Evolutionary conservation across 352 stramenopile genomes (phyloP), one percentile per base, ranked within the genome.

Genomic region (Globisporangium splendens): DNA sequence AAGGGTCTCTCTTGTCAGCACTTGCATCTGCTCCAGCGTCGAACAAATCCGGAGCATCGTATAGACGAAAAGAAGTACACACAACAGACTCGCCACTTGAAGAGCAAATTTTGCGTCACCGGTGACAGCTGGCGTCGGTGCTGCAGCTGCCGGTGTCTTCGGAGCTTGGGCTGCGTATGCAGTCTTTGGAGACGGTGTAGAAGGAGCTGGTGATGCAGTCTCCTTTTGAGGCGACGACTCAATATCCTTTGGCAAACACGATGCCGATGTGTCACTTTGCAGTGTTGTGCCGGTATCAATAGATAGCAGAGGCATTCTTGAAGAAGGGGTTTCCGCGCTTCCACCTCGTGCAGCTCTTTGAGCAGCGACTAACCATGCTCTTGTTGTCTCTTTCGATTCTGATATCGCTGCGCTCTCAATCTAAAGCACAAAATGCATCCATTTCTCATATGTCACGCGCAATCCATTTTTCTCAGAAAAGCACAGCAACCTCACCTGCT

Each of bases 331-430:
- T n/a, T 35, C 44, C 20, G 43, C 35, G 6, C 1, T 18, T 18
- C 15, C 43, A 21, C 18, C 18, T 12, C 50, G 62, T 0, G 58
- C 50, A 18, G 65, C 49, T 47, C 62, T 61, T 20, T 79, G 58
- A 33, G 84, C 84, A 57, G 84, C 73, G 43, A 50, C 60, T 6
- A 90, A 46, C 62, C 83, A 84, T 17, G 63, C 46, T 70, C 77
- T 76, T 13, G 73, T 60, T 14, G 54, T 68, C 14, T 93, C 84
- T 46, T 88, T 87, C 0, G 74, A 69, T 62, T 95, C 86, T 0
- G 83, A 80, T 21, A 89, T 70, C 10, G 80, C 79, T n/a, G 86
- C 82, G 22, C 75, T 77, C 50, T 95, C 86, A 64, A 95, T 95
- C 77, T 93, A 52, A 8, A 41, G 52, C 6, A 54, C 54, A 46